A percentile compares a stretch with the other conserved stretches of the same genome.
Conservation (phyloP, 208 protist genomes). For the Leishmania lainsoni region DNA sequence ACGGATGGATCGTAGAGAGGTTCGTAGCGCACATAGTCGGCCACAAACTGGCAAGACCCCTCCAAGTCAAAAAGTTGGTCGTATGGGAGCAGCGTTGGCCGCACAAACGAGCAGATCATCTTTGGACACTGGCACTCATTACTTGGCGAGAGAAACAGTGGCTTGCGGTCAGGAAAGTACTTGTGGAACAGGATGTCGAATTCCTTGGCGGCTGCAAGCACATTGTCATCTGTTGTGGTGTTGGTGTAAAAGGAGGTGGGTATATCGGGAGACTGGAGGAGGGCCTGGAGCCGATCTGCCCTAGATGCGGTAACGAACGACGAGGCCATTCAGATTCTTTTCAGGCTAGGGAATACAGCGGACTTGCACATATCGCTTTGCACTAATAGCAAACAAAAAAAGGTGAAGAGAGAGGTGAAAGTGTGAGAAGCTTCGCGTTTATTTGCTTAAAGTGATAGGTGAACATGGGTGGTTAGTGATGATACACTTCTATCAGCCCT, state of each 20-base stretch:
- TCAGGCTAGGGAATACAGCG: conserved; percentile 4
- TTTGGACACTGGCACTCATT: conserved; percentile 86
- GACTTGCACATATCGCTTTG: not conserved
- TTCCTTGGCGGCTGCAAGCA: conserved; percentile 54
- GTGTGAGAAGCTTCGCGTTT: not conserved
- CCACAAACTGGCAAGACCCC: conserved; percentile 68
- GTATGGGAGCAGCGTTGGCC: conserved; percentile 77
- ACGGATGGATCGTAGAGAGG: conserved; percentile 51
- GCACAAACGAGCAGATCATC: conserved; percentile 92
- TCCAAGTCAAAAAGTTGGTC: conserved; percentile 82
- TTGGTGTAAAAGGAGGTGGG: conserved; percentile 73
- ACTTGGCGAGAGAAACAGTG: conserved; percentile 61
- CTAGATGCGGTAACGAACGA: conserved; percentile 19
- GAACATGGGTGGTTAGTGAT: not conserved
- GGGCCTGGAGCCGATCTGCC: conserved; percentile 46
- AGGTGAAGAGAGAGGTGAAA: not conserved
- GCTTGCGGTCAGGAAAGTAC: conserved; percentile 77
- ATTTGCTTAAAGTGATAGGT: not conserved
- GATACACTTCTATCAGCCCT: not conserved
- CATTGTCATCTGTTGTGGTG: conserved; percentile 60
- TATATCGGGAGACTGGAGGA: conserved; percentile 46
- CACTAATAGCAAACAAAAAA: not conserved
- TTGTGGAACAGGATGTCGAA: conserved; percentile 77
- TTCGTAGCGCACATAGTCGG: conserved; percentile 88
- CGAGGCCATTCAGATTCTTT: conserved; percentile 10